Evolutionary conservation across 345 rosid genomes (phyloP).

Genomic region (Lepidium didymum): DNA sequence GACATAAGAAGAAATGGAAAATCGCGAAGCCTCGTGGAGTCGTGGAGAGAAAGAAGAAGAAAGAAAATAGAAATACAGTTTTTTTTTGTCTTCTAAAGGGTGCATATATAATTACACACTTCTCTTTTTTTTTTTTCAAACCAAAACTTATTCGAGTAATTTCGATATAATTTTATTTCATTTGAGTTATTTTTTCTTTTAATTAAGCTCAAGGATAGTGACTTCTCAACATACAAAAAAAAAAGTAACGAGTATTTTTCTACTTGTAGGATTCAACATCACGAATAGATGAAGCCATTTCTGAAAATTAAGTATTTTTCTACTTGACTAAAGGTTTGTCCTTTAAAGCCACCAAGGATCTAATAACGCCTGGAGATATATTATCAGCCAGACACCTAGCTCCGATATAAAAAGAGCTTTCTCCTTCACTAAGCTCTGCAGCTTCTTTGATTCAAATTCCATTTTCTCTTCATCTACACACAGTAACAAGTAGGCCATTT

Average conservation of each 20-base stretch:
- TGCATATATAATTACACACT: too few species aligned
- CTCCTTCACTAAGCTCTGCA: conserved; percentile 72
- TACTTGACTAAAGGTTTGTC: conserved; percentile 34
- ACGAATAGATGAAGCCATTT: neutral
- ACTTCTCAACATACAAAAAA: neutral
- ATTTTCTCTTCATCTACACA: conserved; percentile 33
- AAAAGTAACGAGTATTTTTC: too few species aligned
- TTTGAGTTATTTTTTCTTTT: neutral
- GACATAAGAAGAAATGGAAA: too few species aligned
- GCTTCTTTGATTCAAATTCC: conserved; percentile 55
- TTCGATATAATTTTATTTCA: too few species aligned
- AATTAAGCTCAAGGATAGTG: neutral
- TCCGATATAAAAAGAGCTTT: conserved; percentile 56
- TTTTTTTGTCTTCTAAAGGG: too few species aligned
- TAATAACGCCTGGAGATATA: conserved; percentile 54
- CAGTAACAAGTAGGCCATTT: too few species aligned
- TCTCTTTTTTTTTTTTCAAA: too few species aligned
- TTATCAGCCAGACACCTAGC: conserved; percentile 70
- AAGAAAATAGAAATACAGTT: too few species aligned
- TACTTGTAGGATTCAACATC: neutral
- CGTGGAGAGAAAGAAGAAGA: too few species aligned
- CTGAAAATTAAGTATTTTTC: neutral
- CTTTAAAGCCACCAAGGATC: conserved; percentile 52
- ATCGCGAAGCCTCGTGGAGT: too few species aligned
- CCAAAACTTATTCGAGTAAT: too few species aligned